Percentiles rank a stretch among this genome's conserved stretches.
Evolutionary conservation across 441 rosid species (phyloP).

Genomic region (Erysimum pusillum): DNA sequence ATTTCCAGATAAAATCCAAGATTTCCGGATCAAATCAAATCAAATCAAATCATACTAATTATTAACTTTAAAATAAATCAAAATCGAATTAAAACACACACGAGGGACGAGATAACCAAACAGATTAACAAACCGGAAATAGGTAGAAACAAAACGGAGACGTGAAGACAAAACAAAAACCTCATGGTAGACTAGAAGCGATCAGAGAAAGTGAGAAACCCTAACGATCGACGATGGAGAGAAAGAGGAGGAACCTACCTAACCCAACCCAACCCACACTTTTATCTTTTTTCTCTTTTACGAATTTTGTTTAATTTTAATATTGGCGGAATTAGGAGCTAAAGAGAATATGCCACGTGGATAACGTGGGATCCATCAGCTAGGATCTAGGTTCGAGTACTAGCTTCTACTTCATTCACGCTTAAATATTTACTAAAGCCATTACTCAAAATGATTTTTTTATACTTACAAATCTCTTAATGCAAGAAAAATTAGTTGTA

Average conservation of each 20-base stretch:
- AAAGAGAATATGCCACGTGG: too few species aligned
- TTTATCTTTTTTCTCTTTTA: too few species aligned
- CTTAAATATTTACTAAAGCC: too few species aligned
- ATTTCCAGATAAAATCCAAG: neutral
- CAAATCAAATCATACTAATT: neutral
- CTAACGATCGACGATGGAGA: neutral
- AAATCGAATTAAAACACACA: neutral
- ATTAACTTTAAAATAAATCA: neutral
- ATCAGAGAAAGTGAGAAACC: slow-evolving; percentile 8
- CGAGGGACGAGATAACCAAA: slow-evolving; percentile 3
- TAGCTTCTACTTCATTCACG: too few species aligned
- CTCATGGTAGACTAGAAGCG: neutral
- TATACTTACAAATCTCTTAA: too few species aligned
- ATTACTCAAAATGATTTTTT: too few species aligned
- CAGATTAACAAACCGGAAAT: neutral
- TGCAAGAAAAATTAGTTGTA: too few species aligned
- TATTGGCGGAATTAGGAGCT: too few species aligned
- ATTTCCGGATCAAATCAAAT: neutral
- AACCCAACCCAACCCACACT: neutral
- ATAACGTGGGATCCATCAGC: too few species aligned
- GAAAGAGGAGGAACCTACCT: neutral
- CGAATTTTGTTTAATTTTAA: too few species aligned
- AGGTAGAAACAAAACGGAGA: too few species aligned
- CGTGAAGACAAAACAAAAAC: neutral
- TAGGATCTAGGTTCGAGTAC: too few species aligned